A percentile compares a stretch with the other conserved stretches of the same genome.
Evolutionary conservation across 1,139 yeast genomes (phyloP).

Genomic region (Nadsonia commutata): DNA sequence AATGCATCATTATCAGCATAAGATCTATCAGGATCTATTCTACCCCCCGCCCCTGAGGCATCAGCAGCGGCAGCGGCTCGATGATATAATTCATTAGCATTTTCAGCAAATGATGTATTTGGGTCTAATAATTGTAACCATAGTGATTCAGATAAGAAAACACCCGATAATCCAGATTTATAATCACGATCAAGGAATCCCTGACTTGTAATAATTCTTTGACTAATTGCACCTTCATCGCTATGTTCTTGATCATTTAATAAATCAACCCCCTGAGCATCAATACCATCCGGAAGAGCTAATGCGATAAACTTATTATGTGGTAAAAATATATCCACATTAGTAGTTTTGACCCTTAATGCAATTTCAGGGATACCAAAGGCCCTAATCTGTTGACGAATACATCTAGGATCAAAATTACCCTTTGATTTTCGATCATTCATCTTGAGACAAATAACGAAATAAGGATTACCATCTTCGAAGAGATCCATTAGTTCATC

Average conservation of each 20-base stretch:
- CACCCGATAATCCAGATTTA: conserved; percentile 27
- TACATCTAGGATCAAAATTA: conserved; percentile 28
- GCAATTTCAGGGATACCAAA: conserved; percentile 29
- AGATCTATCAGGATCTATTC: conserved; percentile 4
- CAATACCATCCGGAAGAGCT: conserved; percentile 11
- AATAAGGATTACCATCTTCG: conserved; percentile 27
- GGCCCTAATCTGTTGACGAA: conserved; percentile 28
- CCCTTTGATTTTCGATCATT: conserved; percentile 25
- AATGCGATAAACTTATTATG: conserved; percentile 24
- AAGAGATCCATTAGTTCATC: conserved; percentile 25
- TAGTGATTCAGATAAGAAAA: conserved; percentile 26
- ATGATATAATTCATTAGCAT: conserved; percentile 13
- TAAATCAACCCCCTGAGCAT: conserved; percentile 6
- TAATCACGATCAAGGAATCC: conserved; percentile 28
- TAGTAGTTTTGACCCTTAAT: conserved; percentile 24
- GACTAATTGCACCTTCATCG: conserved; percentile 19
- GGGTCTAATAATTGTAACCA: conserved; percentile 29
- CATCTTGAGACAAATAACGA: conserved; percentile 28
- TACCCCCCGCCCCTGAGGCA: conserved; percentile 13
- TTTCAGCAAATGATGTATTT: conserved; percentile 19
- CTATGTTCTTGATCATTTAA: conserved; percentile 8
- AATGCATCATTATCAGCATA: conserved; percentile 19
- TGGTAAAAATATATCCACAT: conserved; percentile 26
- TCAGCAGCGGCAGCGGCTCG: conserved; percentile 19
- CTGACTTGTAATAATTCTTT: conserved; percentile 16